These are phyloP conservation scores for Halophytophthora polymorphica DNA, from an alignment of 352 stramenopile genomes.

Conservation along the genomic window DNA sequence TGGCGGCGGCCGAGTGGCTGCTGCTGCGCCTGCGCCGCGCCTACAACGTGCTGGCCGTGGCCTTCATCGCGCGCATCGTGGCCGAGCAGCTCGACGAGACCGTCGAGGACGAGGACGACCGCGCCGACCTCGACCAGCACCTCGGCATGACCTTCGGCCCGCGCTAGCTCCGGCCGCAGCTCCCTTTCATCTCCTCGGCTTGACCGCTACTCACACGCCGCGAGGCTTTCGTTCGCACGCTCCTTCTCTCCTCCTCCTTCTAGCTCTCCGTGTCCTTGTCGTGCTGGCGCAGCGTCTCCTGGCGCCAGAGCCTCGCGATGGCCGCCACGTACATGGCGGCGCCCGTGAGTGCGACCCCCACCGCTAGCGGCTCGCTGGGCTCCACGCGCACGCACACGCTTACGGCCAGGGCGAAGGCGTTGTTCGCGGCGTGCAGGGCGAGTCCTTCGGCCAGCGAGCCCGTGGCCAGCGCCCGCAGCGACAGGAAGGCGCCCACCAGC, in stretches of 20 bases:
- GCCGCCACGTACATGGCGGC: slow-evolving; percentile 14
- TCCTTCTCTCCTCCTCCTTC: too few relatives aligned
- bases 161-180: slow-evolving; percentile 1
- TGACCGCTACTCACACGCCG: too few relatives aligned
- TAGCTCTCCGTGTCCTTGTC: too few relatives aligned
- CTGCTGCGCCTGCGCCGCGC: slow-evolving; percentile 51
- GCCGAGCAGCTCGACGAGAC: slow-evolving; percentile 73
- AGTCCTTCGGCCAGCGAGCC: slow-evolving; percentile 53
- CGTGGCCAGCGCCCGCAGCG: slow-evolving; percentile 28
- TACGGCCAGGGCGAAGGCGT: slow-evolving; percentile 38
- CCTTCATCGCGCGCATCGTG: slow-evolving; percentile 63
- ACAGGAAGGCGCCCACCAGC: slow-evolving; percentile 45
- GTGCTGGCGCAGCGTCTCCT: too few relatives aligned
- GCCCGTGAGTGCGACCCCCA: slow-evolving; percentile 4
- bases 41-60: slow-evolving; percentile 63
- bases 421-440: slow-evolving; percentile 60
- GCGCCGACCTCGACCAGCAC: slow-evolving; percentile 35
- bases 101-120: slow-evolving; percentile 66
- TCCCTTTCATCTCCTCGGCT: too few relatives aligned
- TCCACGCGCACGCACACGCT: slow-evolving; percentile 15
- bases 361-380: slow-evolving; percentile 6
- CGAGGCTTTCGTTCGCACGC: too few relatives aligned
- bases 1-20: slow-evolving; percentile 50
- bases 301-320: slow-evolving; percentile 1
- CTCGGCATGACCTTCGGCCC: slow-evolving; percentile 25